phyloP scores from a whole-genome alignment of 148 eudicot genomes.

The Silene latifolia region DNA sequence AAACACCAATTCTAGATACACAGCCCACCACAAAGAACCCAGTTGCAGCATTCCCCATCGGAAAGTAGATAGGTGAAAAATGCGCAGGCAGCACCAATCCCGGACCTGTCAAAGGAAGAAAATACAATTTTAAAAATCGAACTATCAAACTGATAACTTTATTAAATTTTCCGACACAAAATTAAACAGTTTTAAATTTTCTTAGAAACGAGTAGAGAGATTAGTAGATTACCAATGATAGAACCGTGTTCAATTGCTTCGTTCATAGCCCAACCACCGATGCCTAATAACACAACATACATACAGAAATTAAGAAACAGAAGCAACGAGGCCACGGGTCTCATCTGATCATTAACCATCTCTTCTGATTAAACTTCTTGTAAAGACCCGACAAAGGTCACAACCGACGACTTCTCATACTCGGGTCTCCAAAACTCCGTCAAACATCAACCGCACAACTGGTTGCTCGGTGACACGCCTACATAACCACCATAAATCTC shows the following conservation, averaged over 20 bases:
- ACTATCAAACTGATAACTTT: too few relatives aligned
- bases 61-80: constrained; percentile 85
- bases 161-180: too few relatives aligned
- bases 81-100: constrained; percentile 75
- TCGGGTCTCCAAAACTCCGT: too few relatives aligned
- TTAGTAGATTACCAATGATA: constrained; percentile 74
- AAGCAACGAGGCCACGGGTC: constrained; percentile 49
- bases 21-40: constrained; percentile 78
- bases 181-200: too few relatives aligned
- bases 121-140: too few relatives aligned
- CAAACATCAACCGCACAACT: too few relatives aligned
- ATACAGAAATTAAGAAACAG: constrained; percentile 80
- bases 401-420: too few relatives aligned
- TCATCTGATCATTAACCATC: constrained; percentile 53
- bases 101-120: constrained; percentile 56
- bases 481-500: too few relatives aligned
- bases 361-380: too few relatives aligned
- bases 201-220: background rate
- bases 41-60: constrained; percentile 92
- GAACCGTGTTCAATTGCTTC: constrained; percentile 74
- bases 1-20: too few relatives aligned
- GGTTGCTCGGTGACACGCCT: too few relatives aligned
- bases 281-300: constrained; percentile 64
- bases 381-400: too few relatives aligned
- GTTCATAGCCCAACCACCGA: constrained; percentile 74